Evolutionary conservation across 2,329 filamentous ascomycete genomes (phyloP).

Genomic region (Ceratocystis albifundus): DNA sequence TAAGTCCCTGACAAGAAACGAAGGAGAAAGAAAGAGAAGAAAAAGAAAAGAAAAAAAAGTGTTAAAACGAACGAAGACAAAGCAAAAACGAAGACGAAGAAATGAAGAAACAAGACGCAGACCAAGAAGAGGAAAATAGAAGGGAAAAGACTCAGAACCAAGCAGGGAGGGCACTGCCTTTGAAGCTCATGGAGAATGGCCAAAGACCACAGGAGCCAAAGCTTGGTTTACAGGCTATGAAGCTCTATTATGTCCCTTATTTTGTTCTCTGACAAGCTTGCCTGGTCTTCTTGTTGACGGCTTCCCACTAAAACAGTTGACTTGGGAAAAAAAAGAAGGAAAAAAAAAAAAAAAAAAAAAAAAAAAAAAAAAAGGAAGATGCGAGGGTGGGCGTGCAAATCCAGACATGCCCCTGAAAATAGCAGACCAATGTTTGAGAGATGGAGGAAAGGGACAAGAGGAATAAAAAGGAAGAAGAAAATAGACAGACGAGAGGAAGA

Average conservation of each 20-base stretch:
- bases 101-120: constrained; percentile 19
- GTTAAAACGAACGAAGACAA: constrained; percentile 15
- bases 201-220: neutral
- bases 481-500: constrained; percentile 3
- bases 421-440: constrained; percentile 14
- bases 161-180: constrained; percentile 18
- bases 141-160: constrained; percentile 12
- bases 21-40: constrained; percentile 2
- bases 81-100: constrained; percentile 15
- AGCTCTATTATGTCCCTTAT: constrained; percentile 8
- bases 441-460: constrained; percentile 15
- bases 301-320: constrained; percentile 11
- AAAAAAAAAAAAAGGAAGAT: constrained; percentile 11
- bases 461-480: constrained; percentile 13
- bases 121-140: constrained; percentile 16
- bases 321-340: constrained; percentile 1
- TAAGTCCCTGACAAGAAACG: constrained; percentile 1
- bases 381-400: constrained; percentile 8
- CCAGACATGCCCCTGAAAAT: constrained; percentile 10
- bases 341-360: neutral
- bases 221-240: constrained; percentile 11
- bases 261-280: constrained; percentile 11
- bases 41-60: no score
- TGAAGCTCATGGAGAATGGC: neutral
- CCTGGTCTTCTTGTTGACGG: neutral